phyloP scores from a whole-genome alignment of 78 protist genomes.

The Mastigamoeba balamuthi region DNA sequence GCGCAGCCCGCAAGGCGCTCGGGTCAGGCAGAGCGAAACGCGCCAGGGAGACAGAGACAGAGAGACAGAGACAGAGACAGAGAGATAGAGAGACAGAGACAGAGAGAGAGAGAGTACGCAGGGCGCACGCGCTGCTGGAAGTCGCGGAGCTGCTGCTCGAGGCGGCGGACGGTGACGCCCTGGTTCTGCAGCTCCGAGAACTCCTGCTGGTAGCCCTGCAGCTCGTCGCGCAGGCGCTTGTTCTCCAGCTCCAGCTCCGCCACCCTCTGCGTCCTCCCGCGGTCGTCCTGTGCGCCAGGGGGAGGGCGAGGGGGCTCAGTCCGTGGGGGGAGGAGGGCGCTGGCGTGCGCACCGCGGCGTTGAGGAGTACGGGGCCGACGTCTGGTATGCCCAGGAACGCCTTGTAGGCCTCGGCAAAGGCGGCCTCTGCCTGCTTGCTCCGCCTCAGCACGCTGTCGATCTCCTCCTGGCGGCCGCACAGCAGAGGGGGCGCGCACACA shows the following conservation, averaged over 20 bases:
- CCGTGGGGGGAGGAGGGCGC: neutral
- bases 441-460: slow-evolving; percentile 31
- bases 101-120: neutral
- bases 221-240: slow-evolving; percentile 10
- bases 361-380: slow-evolving; percentile 30
- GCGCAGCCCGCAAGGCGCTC: too few species aligned
- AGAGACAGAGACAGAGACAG: too few species aligned
- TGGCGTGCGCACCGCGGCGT: slow-evolving; percentile 23
- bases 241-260: slow-evolving; percentile 39
- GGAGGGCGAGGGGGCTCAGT: neutral
- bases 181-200: slow-evolving; percentile 51
- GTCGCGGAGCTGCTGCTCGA: slow-evolving; percentile 46
- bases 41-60: too few species aligned
- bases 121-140: neutral
- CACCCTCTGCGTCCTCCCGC: neutral
- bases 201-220: slow-evolving; percentile 25
- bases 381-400: slow-evolving; percentile 17
- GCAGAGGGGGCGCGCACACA: too few species aligned
- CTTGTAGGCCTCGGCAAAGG: slow-evolving; percentile 17
- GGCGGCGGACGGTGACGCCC: slow-evolving; percentile 38
- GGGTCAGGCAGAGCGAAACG: too few species aligned
- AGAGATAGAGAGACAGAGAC: too few species aligned
- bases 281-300: neutral
- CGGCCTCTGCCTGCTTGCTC: slow-evolving; percentile 27
- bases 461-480: slow-evolving; percentile 51